These are phyloP conservation scores for Diaporthe eres DNA, from an alignment of 2,329 filamentous ascomycete genomes.

Conservation along the genomic window DNA sequence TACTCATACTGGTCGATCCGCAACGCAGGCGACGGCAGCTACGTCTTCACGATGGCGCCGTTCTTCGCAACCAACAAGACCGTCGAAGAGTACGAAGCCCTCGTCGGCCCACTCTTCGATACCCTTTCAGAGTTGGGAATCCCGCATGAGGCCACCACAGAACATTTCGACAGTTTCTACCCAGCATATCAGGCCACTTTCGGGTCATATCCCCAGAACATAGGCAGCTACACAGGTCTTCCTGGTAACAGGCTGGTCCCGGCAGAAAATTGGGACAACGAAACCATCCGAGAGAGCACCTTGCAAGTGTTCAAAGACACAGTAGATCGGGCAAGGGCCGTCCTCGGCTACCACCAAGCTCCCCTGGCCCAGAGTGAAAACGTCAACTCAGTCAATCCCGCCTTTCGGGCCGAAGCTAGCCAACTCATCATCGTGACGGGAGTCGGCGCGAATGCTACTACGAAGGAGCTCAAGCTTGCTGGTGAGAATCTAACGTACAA, in stretches of 20 bases:
- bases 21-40: neutral
- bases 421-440: slow-evolving; percentile 51
- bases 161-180: slow-evolving; percentile 48
- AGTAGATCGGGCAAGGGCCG: slow-evolving; percentile 49
- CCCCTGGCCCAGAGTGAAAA: slow-evolving; percentile 49
- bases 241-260: slow-evolving; percentile 50
- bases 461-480: slow-evolving; percentile 46
- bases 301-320: slow-evolving; percentile 49
- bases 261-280: slow-evolving; percentile 51
- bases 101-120: slow-evolving; percentile 47
- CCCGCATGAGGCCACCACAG: slow-evolving; percentile 46
- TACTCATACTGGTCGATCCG: slow-evolving; percentile 55
- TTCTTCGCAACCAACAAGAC: slow-evolving; percentile 41
- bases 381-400: slow-evolving; percentile 61
- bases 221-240: slow-evolving; percentile 53
- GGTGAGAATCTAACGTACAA: slow-evolving; percentile 47
- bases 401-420: slow-evolving; percentile 57
- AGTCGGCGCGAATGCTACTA: slow-evolving; percentile 47
- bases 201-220: slow-evolving; percentile 55
- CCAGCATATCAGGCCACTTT: slow-evolving; percentile 48
- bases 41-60: slow-evolving; percentile 36
- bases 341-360: slow-evolving; percentile 48
- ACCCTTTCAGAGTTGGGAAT: slow-evolving; percentile 54
- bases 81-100: slow-evolving; percentile 3
- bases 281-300: slow-evolving; percentile 47